These are phyloP conservation scores for Scenedesmus sp. DNA, from an alignment of 163 green algal genomes.

Conservation along the genomic window DNA sequence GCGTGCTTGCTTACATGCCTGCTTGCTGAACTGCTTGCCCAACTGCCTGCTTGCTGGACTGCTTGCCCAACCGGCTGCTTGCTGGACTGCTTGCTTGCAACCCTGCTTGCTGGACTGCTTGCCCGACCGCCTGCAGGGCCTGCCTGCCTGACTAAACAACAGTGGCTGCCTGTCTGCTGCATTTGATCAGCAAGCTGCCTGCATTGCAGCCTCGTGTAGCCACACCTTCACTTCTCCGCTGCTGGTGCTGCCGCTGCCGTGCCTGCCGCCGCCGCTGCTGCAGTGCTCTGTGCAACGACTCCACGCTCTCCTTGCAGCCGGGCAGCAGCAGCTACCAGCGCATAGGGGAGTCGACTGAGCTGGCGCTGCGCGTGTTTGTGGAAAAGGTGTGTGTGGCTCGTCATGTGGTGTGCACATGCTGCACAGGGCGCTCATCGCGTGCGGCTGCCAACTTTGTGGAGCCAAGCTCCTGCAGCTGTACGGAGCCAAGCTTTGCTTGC, in stretches of 20 bases:
- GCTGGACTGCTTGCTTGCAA: no score
- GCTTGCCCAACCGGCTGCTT: no score
- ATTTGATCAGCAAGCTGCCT: no score
- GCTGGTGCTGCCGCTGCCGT: not conserved
- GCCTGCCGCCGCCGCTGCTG: not conserved
- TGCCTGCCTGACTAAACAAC: no score
- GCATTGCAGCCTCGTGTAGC: conserved; percentile 19
- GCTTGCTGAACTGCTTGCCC: no score
- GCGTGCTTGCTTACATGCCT: no score
- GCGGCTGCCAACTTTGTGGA: no score
- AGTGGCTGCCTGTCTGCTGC: no score
- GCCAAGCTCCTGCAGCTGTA: not conserved
- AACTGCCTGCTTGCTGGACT: no score
- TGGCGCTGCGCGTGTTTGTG: conserved; percentile 85
- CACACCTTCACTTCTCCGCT: not conserved
- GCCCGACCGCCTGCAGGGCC: no score
- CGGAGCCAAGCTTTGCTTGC: no score
- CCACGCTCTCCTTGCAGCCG: conserved; percentile 67
- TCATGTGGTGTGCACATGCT: not conserved
- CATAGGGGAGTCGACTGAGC: conserved; percentile 90
- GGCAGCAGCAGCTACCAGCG: conserved; percentile 68
- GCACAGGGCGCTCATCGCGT: no score
- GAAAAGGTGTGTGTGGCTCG: conserved; percentile 75
- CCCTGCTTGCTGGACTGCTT: not conserved
- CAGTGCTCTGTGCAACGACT: conserved; percentile 87